Percentiles rank a stretch among this genome's conserved stretches.
phyloP scores from a whole-genome alignment of 2,329 filamentous ascomycete species.

The Grosmannia penicillata region DNA sequence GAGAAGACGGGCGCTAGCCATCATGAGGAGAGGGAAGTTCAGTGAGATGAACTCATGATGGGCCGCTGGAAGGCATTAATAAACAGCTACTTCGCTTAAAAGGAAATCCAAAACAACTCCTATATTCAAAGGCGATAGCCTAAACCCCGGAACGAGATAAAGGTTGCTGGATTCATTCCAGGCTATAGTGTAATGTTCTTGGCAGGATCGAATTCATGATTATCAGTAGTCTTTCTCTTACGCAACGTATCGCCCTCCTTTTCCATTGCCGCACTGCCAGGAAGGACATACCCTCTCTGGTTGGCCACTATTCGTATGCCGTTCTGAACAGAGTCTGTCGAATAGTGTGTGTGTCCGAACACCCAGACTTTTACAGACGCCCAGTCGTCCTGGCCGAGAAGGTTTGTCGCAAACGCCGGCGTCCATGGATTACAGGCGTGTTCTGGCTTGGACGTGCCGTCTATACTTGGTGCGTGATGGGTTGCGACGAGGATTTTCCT shows the following conservation, averaged over 20 bases:
- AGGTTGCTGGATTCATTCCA: no score
- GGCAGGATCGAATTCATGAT: no score
- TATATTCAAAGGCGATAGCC: no score
- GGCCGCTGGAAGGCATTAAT: no score
- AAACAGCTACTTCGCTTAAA: no score
- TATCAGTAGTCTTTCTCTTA: no score
- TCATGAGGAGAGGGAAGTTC: not conserved
- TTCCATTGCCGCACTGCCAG: no score
- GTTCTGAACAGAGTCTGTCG: constrained; percentile 18
- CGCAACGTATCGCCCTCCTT: no score
- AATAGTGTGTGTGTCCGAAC: constrained; percentile 35
- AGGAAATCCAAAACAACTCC: no score
- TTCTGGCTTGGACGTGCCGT: constrained; percentile 31
- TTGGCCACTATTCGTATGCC: constrained; percentile 26
- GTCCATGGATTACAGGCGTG: constrained; percentile 30
- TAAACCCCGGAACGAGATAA: no score
- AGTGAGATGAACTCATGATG: no score
- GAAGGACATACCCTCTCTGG: constrained; percentile 19
- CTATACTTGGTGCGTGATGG: constrained; percentile 40
- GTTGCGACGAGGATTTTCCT: constrained; percentile 26
- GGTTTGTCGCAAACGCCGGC: constrained; percentile 37
- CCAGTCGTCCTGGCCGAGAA: constrained; percentile 18
- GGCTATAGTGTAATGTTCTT: no score
- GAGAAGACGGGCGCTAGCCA: constrained; percentile 1
- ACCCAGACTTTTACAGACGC: constrained; percentile 23